These are phyloP conservation scores for Hysterangium stoloniferum DNA, from an alignment of 768 basidiomycete genomes.

Conservation along the genomic window DNA sequence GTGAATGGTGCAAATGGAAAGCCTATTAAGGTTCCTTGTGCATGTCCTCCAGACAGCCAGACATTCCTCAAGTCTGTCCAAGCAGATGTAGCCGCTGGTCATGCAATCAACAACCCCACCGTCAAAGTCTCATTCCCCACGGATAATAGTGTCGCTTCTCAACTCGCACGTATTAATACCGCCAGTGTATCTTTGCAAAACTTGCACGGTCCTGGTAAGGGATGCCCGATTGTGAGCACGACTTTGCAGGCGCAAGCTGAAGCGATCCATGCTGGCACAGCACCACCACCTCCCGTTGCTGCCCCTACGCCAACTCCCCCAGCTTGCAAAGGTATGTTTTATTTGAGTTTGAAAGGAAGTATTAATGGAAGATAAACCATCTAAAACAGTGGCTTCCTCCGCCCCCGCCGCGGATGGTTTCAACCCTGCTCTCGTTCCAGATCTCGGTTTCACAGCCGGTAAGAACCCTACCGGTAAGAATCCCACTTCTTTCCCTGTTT, in stretches of 20 bases:
- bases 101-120: conserved; percentile 20
- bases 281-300: background rate
- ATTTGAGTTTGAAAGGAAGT: too few species aligned
- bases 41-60: conserved; percentile 23
- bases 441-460: conserved; percentile 51
- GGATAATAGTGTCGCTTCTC: conserved; percentile 15
- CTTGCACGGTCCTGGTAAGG: conserved; percentile 20
- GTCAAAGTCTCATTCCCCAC: conserved; percentile 22
- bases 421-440: conserved; percentile 38
- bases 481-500: background rate
- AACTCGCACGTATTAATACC: conserved; percentile 19
- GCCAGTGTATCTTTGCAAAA: conserved; percentile 23
- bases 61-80: conserved; percentile 21
- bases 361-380: background rate
- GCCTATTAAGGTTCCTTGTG: conserved; percentile 28
- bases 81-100: conserved; percentile 21
- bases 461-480: conserved; percentile 52
- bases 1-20: conserved; percentile 24
- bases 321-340: too few species aligned
- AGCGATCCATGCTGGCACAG: conserved; percentile 6
- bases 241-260: conserved; percentile 15
- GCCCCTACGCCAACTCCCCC: background rate
- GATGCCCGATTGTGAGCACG: conserved; percentile 20
- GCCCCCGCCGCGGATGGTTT: background rate
- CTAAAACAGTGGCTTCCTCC: background rate